Evolutionary conservation across 148 eudicot genomes (phyloP), one percentile per base, ranked within the genome.

Genomic region (Rhododendron ovatum): DNA sequence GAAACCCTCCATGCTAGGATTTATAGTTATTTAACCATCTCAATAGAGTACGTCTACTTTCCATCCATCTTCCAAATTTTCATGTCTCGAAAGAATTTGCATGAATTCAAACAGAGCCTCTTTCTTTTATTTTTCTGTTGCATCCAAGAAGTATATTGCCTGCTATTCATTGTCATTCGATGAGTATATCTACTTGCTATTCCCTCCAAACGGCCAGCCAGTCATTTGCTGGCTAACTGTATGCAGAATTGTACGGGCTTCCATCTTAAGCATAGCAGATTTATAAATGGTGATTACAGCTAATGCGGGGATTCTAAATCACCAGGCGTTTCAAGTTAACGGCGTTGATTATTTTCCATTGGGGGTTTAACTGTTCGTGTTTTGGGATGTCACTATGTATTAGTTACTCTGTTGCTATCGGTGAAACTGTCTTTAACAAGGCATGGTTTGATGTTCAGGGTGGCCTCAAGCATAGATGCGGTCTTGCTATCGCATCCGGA

Each of bases 401-500:
- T 5, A 51, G 26, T 81, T 81, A 37, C 15, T 12, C 5, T 37
- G 57, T 30, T 83, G 20, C 17, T 47, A 26, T 28, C 30, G 7
- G 69, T 69, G 43, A 78, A 18, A 20, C 41, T 13, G 9, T 71
- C 37, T 33, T 33, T 20, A 22, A 84, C 15, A 77, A 15, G 4
- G 13, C 26, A 18, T 78, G 76, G 50, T 43, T 79, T 84, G 84
- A 43, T 85, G 73, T 86, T 84, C 93, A 96, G 98, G 95, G 98
- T 96, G 74, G 98, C 98, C 86, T 90, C 95, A 80, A 92, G 93
- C 47, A 88, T 96, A 51, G 99, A 96, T 91, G 99, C 99, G 78
- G 95, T 96, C 47, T 91, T 96, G 89, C 86, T 96, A 69, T 95
- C 99, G 18, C 93, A 96, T 87, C 91, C 98, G 20, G 99, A 96